These are phyloP conservation scores for Aegilops longissima DNA, from an alignment of 176 grass and related monocot species.

Conservation along the genomic window DNA sequence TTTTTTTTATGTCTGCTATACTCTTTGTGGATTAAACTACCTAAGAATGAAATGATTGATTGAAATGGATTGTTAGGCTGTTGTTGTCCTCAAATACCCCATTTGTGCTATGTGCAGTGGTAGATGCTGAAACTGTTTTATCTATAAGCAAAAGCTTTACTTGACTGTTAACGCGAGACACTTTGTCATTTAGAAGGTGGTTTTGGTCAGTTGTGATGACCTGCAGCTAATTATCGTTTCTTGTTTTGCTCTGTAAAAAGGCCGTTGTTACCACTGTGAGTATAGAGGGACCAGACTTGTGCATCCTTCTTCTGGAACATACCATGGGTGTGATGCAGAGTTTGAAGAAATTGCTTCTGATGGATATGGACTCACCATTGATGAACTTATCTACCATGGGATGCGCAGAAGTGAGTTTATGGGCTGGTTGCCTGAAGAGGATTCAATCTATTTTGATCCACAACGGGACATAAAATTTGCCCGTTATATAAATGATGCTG, in stretches of 20 bases:
- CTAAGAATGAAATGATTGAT: too few relatives aligned
- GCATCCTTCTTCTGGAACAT: neutral
- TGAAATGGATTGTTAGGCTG: too few relatives aligned
- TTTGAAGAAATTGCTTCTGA: neutral
- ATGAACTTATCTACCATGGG: neutral
- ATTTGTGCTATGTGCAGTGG: too few relatives aligned
- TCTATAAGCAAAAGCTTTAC: too few relatives aligned
- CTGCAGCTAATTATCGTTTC: neutral
- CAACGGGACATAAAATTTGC: neutral
- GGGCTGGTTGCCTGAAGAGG: neutral
- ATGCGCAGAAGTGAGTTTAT: neutral
- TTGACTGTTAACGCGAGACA: too few relatives aligned
- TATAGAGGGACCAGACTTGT: neutral
- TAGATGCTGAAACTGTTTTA: too few relatives aligned
- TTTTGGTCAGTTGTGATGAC: too few relatives aligned
- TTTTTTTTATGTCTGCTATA: too few relatives aligned
- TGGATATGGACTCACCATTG: neutral
- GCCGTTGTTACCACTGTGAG: neutral
- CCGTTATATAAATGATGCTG: neutral
- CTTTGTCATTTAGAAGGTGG: too few relatives aligned
- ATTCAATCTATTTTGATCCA: constrained; percentile 10
- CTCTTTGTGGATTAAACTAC: too few relatives aligned
- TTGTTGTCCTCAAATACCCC: too few relatives aligned
- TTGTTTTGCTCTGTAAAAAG: neutral
- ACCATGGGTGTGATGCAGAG: neutral